A percentile compares a stretch with the other conserved stretches of the same genome.
Evolutionary conservation across 352 stramenopile species (phyloP).

Genomic region (Phytopythium boreale): DNA sequence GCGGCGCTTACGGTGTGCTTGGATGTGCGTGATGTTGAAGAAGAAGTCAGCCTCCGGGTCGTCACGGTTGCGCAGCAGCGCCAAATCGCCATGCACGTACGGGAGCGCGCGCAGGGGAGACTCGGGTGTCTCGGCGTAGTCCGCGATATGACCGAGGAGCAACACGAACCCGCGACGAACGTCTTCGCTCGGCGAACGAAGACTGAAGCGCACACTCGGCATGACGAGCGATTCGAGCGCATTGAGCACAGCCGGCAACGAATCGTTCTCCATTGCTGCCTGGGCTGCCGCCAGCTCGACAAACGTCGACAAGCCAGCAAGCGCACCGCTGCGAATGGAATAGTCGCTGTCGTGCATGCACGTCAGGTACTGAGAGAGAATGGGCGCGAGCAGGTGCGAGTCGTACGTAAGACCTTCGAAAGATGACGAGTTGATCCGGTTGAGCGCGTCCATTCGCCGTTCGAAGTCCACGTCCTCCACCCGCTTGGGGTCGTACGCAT

Average conservation of each 20-base stretch:
- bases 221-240: constrained; percentile 88
- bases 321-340: constrained; percentile 73
- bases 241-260: constrained; percentile 39
- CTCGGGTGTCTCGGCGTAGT: constrained; percentile 20
- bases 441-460: constrained; percentile 71
- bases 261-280: constrained; percentile 15
- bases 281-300: constrained; percentile 38
- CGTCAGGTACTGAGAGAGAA: constrained; percentile 76
- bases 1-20: constrained; percentile 93
- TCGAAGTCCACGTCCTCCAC: constrained; percentile 88
- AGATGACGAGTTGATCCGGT: constrained; percentile 49
- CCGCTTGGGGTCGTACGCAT: constrained; percentile 74
- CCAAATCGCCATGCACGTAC: constrained; percentile 70
- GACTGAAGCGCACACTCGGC: constrained; percentile 80
- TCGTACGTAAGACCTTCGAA: constrained; percentile 67
- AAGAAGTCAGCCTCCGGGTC: constrained; percentile 98
- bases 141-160: constrained; percentile 70
- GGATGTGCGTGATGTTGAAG: constrained; percentile 98
- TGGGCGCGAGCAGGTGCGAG: constrained; percentile 64
- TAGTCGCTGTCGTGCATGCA: constrained; percentile 85
- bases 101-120: constrained; percentile 6
- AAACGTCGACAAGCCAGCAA: constrained; percentile 57
- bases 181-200: constrained; percentile 75
- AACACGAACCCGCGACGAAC: constrained; percentile 83
- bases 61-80: constrained; percentile 67